Evolutionary conservation across 768 basidiomycete species (phyloP).

Genomic region (Termitomyces sp.): DNA sequence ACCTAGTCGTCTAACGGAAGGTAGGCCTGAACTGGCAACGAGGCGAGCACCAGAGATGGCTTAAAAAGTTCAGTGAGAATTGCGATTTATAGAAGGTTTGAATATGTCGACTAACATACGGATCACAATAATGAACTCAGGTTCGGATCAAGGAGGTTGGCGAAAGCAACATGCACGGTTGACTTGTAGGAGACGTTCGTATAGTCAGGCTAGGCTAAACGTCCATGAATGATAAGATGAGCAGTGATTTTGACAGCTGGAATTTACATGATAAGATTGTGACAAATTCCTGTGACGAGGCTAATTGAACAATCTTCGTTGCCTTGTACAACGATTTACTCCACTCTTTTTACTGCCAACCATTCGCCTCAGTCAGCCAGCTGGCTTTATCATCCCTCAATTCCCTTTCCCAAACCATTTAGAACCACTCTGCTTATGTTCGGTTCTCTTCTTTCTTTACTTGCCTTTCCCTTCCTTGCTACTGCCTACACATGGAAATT

Average conservation of each 20-base stretch:
- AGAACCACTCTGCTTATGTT: slow-evolving; percentile 12
- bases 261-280: not conserved
- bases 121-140: not conserved
- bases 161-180: not conserved
- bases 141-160: not conserved
- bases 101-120: not conserved
- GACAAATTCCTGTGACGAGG: slow-evolving; percentile 7
- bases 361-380: not conserved
- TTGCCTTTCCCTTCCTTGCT: slow-evolving; percentile 23
- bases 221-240: not conserved
- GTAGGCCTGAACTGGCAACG: not conserved
- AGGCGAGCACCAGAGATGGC: not conserved
- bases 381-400: not conserved
- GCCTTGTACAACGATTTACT: slow-evolving; percentile 1
- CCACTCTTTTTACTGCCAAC: slow-evolving; percentile 4
- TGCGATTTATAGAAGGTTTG: not conserved
- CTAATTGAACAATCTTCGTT: not conserved
- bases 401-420: not conserved
- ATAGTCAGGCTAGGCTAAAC: not conserved
- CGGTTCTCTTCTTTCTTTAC: slow-evolving; percentile 17
- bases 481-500: slow-evolving; percentile 45
- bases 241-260: not conserved
- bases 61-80: not conserved
- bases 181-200: not conserved
- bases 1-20: not conserved